Conservation (phyloP, 352 stramenopile species). For the Globisporangium abappressorium region DNA sequence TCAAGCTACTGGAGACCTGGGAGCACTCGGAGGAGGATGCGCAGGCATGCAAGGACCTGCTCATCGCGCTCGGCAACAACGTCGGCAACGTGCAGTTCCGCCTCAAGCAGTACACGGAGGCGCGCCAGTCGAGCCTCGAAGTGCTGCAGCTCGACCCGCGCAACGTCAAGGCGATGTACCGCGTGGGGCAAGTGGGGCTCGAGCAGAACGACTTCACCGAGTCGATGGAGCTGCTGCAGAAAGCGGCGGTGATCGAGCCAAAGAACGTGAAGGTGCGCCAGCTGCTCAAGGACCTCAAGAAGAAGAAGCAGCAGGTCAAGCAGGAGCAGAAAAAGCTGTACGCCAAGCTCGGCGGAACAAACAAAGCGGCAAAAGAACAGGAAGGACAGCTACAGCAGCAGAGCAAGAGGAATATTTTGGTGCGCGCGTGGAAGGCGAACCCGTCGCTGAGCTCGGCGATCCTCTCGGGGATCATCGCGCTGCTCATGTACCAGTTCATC, state of each 20-base stretch:
- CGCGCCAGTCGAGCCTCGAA: constrained; percentile 71
- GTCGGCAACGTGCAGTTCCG: constrained; percentile 82
- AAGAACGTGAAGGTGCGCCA: constrained; percentile 66
- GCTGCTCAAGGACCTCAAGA: constrained; percentile 59
- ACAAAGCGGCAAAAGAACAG: neutral
- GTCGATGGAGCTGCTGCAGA: constrained; percentile 50
- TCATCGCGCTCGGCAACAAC: constrained; percentile 79
- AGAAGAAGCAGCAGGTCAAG: constrained; percentile 65
- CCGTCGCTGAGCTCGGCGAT: constrained; percentile 39
- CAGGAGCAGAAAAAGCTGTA: constrained; percentile 64
- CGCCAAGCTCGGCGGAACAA: constrained; percentile 45
- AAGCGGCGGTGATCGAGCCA: constrained; percentile 62
- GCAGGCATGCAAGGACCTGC: constrained; percentile 65
- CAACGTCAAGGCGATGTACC: constrained; percentile 84
- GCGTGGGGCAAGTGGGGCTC: constrained; percentile 62
- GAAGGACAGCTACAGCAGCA: constrained; percentile 11
- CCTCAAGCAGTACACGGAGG: constrained; percentile 70
- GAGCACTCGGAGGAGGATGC: constrained; percentile 53
- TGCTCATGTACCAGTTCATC: constrained; percentile 59
- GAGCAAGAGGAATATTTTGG: constrained; percentile 3
- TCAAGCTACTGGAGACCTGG: constrained; percentile 79
- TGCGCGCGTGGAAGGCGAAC: constrained; percentile 27
- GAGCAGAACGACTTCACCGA: constrained; percentile 76
- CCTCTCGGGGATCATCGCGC: constrained; percentile 46
- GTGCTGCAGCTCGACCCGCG: constrained; percentile 67